Evolutionary conservation across 2,329 filamentous ascomycete genomes (phyloP).

Genomic region (Pleomassaria siparia): DNA sequence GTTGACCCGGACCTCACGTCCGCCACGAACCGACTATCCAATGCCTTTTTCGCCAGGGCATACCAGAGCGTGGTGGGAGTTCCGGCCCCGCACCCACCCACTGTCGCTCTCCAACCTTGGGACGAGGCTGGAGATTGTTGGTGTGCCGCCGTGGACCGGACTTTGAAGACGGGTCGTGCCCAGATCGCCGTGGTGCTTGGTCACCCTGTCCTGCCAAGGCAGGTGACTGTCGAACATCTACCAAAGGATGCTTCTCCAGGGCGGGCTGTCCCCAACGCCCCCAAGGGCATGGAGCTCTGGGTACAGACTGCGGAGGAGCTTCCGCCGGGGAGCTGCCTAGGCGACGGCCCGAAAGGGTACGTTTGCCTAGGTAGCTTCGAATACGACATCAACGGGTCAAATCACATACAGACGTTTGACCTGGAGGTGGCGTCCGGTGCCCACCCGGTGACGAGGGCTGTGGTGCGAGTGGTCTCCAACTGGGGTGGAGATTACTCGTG

Average conservation of each 20-base stretch:
- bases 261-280: conserved; percentile 44
- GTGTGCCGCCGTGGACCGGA: conserved; percentile 59
- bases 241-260: conserved; percentile 39
- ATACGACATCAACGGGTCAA: conserved; percentile 46
- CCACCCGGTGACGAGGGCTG: conserved; percentile 37
- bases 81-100: conserved; percentile 42
- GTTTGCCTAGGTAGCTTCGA: conserved; percentile 44
- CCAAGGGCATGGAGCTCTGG: conserved; percentile 50
- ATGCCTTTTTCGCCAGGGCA: conserved; percentile 6
- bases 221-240: conserved; percentile 51
- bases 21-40: conserved; percentile 38
- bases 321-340: conserved; percentile 12
- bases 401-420: conserved; percentile 47
- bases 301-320: conserved; percentile 31
- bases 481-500: conserved; percentile 51
- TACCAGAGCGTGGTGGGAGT: conserved; percentile 18
- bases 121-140: conserved; percentile 83
- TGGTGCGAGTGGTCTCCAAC: conserved; percentile 46
- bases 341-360: conserved; percentile 27
- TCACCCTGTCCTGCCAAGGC: conserved; percentile 40
- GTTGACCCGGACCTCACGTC: conserved; percentile 65
- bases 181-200: conserved; percentile 61
- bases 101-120: conserved; percentile 69
- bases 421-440: conserved; percentile 33
- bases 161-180: conserved; percentile 54